These are phyloP conservation scores for Metrosideros polymorpha DNA, from an alignment of 441 rosid genomes.

Conservation along the genomic window DNA sequence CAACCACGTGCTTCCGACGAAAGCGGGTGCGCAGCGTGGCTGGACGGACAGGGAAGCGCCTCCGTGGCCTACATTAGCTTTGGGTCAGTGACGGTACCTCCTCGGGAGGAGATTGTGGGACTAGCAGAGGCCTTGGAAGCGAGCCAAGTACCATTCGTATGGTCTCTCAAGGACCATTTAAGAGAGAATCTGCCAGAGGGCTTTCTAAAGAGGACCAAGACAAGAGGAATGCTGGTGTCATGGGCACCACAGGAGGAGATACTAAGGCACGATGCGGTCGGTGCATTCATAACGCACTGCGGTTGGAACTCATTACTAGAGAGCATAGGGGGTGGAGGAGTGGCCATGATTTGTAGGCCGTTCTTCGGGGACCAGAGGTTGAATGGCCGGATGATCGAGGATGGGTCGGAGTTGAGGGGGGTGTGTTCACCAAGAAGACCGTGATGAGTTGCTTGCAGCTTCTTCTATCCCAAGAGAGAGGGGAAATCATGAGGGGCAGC, in stretches of 20 bases:
- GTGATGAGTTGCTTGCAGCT: background rate
- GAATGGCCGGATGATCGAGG: background rate
- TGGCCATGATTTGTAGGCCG: slow-evolving; percentile 1
- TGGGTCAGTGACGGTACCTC: background rate
- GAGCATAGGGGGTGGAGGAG: slow-evolving; percentile 2
- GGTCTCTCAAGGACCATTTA: background rate
- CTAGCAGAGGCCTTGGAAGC: background rate
- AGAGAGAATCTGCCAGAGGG: background rate
- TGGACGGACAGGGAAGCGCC: background rate
- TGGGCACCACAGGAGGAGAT: slow-evolving; percentile 8
- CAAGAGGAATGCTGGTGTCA: background rate
- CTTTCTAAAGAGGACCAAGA: background rate
- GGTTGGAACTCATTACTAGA: slow-evolving; percentile 11
- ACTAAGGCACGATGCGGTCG: background rate
- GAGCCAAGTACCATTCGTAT: background rate
- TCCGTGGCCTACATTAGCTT: slow-evolving; percentile 6
- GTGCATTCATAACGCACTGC: slow-evolving; percentile 8
- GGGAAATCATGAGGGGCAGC: background rate
- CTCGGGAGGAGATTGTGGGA: background rate
- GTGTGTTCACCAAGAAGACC: background rate
- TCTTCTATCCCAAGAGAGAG: background rate
- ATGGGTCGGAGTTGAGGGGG: background rate
- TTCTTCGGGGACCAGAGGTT: slow-evolving; percentile 11
- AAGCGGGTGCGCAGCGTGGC: background rate
- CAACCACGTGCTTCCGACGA: background rate